Base-by-base conservation (phyloP, 805 yeast genomes). In the Yamadazyma akitaensis region DNA sequence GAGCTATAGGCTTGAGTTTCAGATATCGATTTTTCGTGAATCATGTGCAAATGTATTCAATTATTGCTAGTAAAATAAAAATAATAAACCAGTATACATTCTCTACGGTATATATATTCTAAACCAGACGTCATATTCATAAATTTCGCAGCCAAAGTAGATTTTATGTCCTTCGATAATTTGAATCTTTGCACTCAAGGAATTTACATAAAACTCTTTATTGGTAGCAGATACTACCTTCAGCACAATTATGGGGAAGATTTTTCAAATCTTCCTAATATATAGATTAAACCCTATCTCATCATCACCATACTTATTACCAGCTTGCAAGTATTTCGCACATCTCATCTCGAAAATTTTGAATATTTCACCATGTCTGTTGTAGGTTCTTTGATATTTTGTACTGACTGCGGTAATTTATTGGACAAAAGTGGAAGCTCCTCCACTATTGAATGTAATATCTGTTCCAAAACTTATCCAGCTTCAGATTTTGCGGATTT, bases 381-480 rank as follows among this genome's bases (percentile, higher is more conserved):
- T 14, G 96, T 94, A 36, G 99, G 99, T 13, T 87, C 96, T 41
- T 79, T 94, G 59, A 92, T 94, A 49, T 94, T 94, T 68, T 94
- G 99, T 65, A 76, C 84, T 10, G 88, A 83, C 55, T 94, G 99
- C 67, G 99, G 99, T 57, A 88, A 86, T 59, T 74, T 94, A 46
- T 73, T 94, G 49, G 96, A 88, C 62, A 76, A 89, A 9, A 80
- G 80, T 26, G 60, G 64, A 26, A 68, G 81, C 30, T 68, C 73
- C 43, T 57, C 75, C 18, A 62, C 70, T 33, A 65, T 88, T 48
- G 75, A 74, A 44, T 89, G 97, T 64, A 71, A 67, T 40, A 63
- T 76, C 21, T 80, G 84, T 55, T 49, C 62, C 16, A 72, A 67
- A 46, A 46, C 63, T 31, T 79, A 77, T 51, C 70, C 65, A 54